phyloP scores from a whole-genome alignment of 257 asterid genomes.

The Ocimum tenuiflorum region DNA sequence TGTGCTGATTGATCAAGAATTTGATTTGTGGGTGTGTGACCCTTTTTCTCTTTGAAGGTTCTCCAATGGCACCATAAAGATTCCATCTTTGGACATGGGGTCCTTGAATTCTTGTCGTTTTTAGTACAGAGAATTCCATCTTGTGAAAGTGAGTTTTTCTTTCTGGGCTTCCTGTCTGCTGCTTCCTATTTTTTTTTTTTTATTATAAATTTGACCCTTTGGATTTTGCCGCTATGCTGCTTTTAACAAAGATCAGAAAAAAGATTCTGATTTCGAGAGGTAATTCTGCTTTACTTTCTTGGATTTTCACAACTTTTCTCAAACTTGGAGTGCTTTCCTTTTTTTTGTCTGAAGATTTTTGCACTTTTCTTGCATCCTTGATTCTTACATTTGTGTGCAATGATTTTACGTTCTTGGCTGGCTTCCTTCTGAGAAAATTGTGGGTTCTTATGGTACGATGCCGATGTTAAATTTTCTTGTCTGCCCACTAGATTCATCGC shows the following conservation, averaged over 20 bases:
- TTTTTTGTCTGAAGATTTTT: neutral
- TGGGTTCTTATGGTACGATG: slow-evolving; percentile 8
- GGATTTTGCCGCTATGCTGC: slow-evolving; percentile 24
- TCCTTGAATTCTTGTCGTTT: slow-evolving; percentile 30
- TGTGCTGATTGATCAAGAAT: slow-evolving; percentile 26
- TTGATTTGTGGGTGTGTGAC: slow-evolving; percentile 12
- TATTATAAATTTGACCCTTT: slow-evolving; percentile 1
- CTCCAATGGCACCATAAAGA: slow-evolving; percentile 28
- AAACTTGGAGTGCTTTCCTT: neutral
- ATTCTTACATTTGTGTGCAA: slow-evolving; percentile 5
- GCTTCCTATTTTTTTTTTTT: neutral
- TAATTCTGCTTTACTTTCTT: slow-evolving; percentile 6
- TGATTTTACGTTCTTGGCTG: neutral
- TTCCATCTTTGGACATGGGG: slow-evolving; percentile 30
- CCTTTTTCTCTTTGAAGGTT: slow-evolving; percentile 20
- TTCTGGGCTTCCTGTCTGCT: slow-evolving; percentile 1
- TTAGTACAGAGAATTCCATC: slow-evolving; percentile 27
- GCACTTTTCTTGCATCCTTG: slow-evolving; percentile 3
- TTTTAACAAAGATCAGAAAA: slow-evolving; percentile 12
- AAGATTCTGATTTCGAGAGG: slow-evolving; percentile 23
- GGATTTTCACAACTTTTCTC: neutral
- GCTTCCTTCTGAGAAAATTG: neutral
- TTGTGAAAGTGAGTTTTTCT: slow-evolving; percentile 17
- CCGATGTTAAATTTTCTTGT: slow-evolving; percentile 10
- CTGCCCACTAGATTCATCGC: neutral